Evolutionary conservation across 176 grass and related monocot genomes (phyloP).

Genomic region (Rhynchospora breviuscula): DNA sequence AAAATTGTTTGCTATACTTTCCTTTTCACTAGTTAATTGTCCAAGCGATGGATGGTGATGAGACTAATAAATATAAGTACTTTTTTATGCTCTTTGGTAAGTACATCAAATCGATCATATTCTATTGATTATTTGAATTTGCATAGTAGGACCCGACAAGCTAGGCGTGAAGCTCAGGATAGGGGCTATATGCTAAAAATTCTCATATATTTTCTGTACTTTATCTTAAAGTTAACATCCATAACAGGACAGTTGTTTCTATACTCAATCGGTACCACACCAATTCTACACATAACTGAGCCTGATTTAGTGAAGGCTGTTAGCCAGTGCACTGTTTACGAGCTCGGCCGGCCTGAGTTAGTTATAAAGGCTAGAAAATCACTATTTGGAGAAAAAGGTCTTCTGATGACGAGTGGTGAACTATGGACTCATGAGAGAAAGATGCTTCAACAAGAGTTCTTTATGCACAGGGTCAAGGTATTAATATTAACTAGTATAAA

Average conservation of each 20-base stretch:
- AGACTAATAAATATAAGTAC: too few species aligned
- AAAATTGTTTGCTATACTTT: too few species aligned
- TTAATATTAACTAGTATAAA: background rate
- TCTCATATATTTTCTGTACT: too few species aligned
- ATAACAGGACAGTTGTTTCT: slow-evolving; percentile 49
- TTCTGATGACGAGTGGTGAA: slow-evolving; percentile 56
- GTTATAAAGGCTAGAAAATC: slow-evolving; percentile 46
- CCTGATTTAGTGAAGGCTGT: slow-evolving; percentile 58
- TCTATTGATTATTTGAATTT: background rate
- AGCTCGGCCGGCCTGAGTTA: slow-evolving; percentile 54
- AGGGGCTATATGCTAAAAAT: background rate
- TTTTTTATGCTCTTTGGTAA: too few species aligned
- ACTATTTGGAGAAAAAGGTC: slow-evolving; percentile 57
- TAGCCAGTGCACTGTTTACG: slow-evolving; percentile 49
- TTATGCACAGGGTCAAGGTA: slow-evolving; percentile 91
- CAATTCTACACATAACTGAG: slow-evolving; percentile 40
- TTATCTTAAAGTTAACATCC: background rate
- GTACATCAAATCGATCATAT: background rate
- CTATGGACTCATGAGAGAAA: slow-evolving; percentile 69
- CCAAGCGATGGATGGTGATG: too few species aligned
- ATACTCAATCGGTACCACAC: slow-evolving; percentile 62
- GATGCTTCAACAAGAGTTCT: slow-evolving; percentile 64
- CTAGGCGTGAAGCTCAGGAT: too few species aligned
- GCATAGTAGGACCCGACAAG: background rate
- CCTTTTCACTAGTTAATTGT: too few species aligned